Base-by-base conservation (phyloP, 306 rosid genomes). In the Vigna unguiculata region DNA sequence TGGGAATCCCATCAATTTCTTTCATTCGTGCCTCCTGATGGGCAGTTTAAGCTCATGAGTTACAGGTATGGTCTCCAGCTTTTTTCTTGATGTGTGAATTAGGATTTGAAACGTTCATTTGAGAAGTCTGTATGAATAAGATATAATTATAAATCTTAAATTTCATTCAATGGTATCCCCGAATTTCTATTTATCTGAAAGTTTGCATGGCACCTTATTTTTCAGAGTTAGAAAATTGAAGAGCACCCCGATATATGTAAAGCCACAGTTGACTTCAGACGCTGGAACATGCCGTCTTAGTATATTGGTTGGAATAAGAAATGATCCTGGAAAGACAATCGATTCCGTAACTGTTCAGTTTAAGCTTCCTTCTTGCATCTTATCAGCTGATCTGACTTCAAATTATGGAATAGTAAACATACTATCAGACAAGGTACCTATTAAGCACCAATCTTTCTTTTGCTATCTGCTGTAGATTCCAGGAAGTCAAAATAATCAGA, bases 21-120 rank as follows among this genome's bases (percentile, higher is more conserved):
- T 72, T 95, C 98, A 4, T 95, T 95, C 74, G 97, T 95, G 81
- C 98, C 98, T 75, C 97, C 97, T 59, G 97, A 95, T 66, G 97
- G 99, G 73, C 91, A 88, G 83, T 95, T 95, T 83, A 92, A 95
- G 87, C 93, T 95, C 25, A 82, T 92, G 97, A 89, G 89, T 85
- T 95, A 92, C 88, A 95, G 99, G 99, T 95, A 73, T 4, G 70
- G 16, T 64, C 47, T 49, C 40, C 41, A 57, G 68, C 69, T 47
- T 41, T 74, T 28, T 21, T 60, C 12, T 48, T 52, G 13, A 60
- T 79, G 71, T 65, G 48, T 22, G 40, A 78, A 71, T 65, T 57
- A 61, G 63, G 61, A 64, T 75, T 67, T 61, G 38, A 53, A 45
- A 57, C 19, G 17, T 43, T 78, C 32, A 12, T 69, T 58, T 4